These are phyloP conservation scores for Tylopilus orsonianus DNA, from an alignment of 1,284 basidiomycete genomes.

Conservation along the genomic window DNA sequence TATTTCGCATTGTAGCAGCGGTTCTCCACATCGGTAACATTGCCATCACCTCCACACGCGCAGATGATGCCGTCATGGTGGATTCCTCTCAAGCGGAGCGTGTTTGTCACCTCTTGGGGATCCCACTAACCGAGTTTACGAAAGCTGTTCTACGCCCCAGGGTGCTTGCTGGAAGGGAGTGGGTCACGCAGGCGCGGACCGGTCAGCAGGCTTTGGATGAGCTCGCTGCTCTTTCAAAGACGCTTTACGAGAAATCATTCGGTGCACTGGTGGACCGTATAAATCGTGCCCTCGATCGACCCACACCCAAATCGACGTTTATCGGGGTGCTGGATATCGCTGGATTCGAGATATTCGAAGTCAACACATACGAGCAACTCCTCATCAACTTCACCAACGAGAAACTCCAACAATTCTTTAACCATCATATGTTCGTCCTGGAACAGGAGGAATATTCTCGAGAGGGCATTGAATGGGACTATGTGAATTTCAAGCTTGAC, in stretches of 20 bases:
- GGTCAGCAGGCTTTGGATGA: slow-evolving; percentile 94
- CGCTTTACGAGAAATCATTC: slow-evolving; percentile 97
- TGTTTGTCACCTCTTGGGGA: slow-evolving; percentile 90
- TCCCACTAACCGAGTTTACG: slow-evolving; percentile 88
- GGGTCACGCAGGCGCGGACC: slow-evolving; percentile 93
- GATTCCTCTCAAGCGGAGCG: slow-evolving; percentile 84
- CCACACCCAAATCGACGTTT: slow-evolving; percentile 90
- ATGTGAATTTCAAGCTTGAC: slow-evolving; percentile 97
- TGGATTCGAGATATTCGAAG: slow-evolving; percentile 95
- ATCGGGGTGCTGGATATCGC: slow-evolving; percentile 99
- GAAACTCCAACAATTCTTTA: slow-evolving; percentile 96
- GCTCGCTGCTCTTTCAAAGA: slow-evolving; percentile 91
- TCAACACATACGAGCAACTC: slow-evolving; percentile 95
- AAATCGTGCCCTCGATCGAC: slow-evolving; percentile 92
- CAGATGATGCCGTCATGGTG: slow-evolving; percentile 87
- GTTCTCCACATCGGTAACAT: slow-evolving; percentile 98
- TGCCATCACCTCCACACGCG: slow-evolving; percentile 75
- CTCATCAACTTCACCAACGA: slow-evolving; percentile 99
- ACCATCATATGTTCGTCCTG: slow-evolving; percentile 99
- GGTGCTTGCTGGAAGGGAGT: slow-evolving; percentile 94
- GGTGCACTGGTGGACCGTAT: slow-evolving; percentile 92
- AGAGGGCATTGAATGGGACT: slow-evolving; percentile 98
- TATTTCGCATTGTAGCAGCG: slow-evolving; percentile 93
- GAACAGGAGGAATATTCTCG: slow-evolving; percentile 99
- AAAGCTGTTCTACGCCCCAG: slow-evolving; percentile 86